Conservation (phyloP, 352 stramenopile species). For the Pythium rishiriense region DNA sequence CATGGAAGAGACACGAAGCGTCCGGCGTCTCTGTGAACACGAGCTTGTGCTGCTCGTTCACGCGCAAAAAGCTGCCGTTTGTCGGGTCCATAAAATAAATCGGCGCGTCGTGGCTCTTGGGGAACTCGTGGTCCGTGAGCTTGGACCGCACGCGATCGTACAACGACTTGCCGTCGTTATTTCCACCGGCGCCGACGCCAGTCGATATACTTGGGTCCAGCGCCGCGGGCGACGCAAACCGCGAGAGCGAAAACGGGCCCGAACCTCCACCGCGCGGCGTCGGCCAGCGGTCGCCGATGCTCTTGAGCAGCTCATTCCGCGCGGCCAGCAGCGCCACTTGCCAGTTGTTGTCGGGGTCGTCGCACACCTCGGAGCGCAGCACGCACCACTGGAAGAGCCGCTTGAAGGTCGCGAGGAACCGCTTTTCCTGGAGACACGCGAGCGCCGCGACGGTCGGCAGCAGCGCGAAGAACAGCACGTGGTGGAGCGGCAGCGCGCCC, state of each 20-base stretch:
- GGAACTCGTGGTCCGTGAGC: constrained; percentile 59
- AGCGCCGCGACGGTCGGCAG: constrained; percentile 49
- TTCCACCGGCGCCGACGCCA: constrained; percentile 10
- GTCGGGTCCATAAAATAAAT: constrained; percentile 72
- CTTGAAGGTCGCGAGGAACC: constrained; percentile 37
- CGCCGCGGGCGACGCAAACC: background rate
- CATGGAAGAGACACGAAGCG: constrained; percentile 72
- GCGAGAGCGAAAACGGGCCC: constrained; percentile 24
- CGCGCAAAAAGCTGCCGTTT: constrained; percentile 52
- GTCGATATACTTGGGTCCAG: constrained; percentile 7
- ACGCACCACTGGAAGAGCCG: constrained; percentile 29
- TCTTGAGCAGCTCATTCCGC: constrained; percentile 43
- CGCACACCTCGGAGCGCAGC: constrained; percentile 18
- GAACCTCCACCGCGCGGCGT: background rate
- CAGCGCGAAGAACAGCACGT: constrained; percentile 52
- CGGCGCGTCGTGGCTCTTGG: constrained; percentile 38
- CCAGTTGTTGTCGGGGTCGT: constrained; percentile 9
- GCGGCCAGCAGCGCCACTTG: constrained; percentile 33
- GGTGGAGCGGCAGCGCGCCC: constrained; percentile 28
- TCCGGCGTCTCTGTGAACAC: constrained; percentile 62
- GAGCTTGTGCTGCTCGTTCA: constrained; percentile 65
- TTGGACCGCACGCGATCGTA: constrained; percentile 67
- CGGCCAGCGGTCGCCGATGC: constrained; percentile 49
- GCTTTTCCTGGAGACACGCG: constrained; percentile 41
- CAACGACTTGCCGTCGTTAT: constrained; percentile 48